Conservation (phyloP, 441 rosid species). For the Gossypium trilobum region DNA sequence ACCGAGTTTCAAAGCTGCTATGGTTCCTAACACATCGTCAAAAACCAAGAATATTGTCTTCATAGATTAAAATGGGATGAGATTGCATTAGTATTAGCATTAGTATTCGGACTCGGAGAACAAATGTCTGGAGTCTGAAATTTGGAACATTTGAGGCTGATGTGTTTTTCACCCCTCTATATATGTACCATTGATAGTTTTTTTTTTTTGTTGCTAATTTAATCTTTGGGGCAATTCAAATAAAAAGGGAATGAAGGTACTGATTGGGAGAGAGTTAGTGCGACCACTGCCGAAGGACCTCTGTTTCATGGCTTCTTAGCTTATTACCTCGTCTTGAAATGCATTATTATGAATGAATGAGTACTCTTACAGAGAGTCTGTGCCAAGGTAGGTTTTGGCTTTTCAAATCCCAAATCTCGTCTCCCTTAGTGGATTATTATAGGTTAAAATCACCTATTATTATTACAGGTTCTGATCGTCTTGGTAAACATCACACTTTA, state of each 20-base stretch:
- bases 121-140: background rate
- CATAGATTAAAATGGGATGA: constrained; percentile 7
- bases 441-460: no score
- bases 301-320: background rate
- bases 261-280: background rate
- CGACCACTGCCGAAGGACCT: background rate
- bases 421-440: background rate
- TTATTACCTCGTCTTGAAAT: background rate
- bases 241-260: background rate
- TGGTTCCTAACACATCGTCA: background rate
- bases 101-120: background rate
- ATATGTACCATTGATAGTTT: background rate
- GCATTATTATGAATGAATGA: background rate
- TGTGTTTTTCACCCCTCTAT: background rate
- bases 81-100: background rate
- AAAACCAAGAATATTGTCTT: constrained; percentile 11
- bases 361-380: no score
- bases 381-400: background rate
- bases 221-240: background rate
- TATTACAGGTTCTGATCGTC: background rate
- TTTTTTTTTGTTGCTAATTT: background rate
- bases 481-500: background rate
- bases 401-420: background rate
- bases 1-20: background rate
- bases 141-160: background rate